These are phyloP conservation scores for Filobasidium wieringae DNA, from an alignment of 768 basidiomycete genomes.

Conservation along the genomic window DNA sequence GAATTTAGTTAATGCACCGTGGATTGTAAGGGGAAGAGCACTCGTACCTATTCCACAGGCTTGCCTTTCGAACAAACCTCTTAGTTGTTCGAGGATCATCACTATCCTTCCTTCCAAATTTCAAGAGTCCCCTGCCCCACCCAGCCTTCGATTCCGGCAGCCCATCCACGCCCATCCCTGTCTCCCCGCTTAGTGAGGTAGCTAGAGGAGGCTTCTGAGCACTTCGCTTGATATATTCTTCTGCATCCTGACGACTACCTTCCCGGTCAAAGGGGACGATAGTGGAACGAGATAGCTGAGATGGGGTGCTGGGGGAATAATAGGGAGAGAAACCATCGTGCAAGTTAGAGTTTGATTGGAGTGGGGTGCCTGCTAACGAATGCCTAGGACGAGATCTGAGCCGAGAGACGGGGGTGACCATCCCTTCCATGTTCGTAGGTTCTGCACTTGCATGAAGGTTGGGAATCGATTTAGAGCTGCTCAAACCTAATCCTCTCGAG, in stretches of 20 bases:
- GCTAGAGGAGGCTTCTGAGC: not conserved
- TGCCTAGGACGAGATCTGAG: not conserved
- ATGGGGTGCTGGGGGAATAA: conserved; percentile 6
- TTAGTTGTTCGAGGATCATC: not conserved
- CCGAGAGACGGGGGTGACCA: not conserved
- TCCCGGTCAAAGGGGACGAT: conserved; percentile 13
- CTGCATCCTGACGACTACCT: not conserved
- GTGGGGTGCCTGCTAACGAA: not conserved
- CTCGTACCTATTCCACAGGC: conserved; percentile 6
- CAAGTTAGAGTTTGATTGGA: not conserved
- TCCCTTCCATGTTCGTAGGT: not conserved
- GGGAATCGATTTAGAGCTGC: not conserved
- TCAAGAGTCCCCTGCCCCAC: not conserved
- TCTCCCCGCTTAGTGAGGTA: too few relatives aligned
- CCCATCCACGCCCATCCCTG: too few relatives aligned
- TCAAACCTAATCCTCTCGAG: not conserved
- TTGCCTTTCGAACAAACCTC: conserved; percentile 10
- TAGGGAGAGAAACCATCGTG: too few relatives aligned
- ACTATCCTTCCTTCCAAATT: not conserved
- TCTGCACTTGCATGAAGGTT: not conserved
- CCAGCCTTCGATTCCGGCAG: too few relatives aligned
- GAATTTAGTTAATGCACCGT: not conserved
- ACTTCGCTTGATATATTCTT: not conserved
- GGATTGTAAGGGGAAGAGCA: not conserved
- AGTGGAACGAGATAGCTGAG: conserved; percentile 5